Conservation (phyloP, 2,329 filamentous ascomycete genomes). For the Colletotrichum chlorophyti region DNA sequence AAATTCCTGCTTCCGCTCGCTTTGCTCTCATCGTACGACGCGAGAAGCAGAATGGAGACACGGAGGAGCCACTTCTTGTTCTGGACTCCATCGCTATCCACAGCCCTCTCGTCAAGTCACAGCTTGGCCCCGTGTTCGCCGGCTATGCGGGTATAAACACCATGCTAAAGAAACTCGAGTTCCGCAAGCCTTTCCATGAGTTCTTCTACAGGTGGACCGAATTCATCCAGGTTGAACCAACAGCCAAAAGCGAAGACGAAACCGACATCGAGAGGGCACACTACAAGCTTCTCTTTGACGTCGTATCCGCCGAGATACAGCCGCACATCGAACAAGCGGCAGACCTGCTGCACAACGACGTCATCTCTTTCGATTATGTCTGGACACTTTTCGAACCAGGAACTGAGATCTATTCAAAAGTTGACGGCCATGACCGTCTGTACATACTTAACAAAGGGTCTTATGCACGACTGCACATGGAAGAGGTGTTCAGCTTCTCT, state of each 20-base stretch:
- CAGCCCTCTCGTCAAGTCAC: neutral
- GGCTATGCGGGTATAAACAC: neutral
- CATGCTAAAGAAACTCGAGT: neutral
- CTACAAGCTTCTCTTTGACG: neutral
- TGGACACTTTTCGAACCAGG: neutral
- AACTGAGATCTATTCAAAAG: neutral
- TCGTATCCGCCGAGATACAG: neutral
- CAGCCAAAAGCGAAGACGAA: neutral
- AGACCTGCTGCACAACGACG: neutral
- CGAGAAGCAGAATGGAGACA: neutral
- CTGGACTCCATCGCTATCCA: neutral
- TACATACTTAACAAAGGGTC: neutral
- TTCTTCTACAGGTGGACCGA: neutral
- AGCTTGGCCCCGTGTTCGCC: neutral
- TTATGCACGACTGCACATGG: neutral
- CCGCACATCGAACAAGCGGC: neutral
- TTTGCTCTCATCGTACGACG: neutral
- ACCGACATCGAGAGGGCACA: neutral
- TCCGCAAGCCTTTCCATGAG: neutral
- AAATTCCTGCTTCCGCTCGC: neutral
- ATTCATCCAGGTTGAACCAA: neutral
- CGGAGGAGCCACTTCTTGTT: neutral
- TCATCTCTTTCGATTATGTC: neutral
- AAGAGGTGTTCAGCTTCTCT: neutral
- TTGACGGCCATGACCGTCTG: neutral